phyloP scores from a whole-genome alignment of 75 land plant genomes.

The Pseudotsuga menziesii region DNA sequence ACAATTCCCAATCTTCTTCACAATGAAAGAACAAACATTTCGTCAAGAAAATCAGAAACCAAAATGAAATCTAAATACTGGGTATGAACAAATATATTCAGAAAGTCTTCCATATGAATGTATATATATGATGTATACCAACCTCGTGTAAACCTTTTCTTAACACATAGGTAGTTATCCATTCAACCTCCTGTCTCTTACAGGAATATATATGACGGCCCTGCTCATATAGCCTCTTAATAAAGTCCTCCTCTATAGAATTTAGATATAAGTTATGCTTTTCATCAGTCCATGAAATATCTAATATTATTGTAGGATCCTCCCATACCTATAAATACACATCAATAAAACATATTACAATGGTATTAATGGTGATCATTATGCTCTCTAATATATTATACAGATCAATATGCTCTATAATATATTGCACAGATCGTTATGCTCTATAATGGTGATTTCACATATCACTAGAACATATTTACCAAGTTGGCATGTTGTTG shows the following conservation, averaged over 20 bases:
- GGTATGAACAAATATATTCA: not conserved
- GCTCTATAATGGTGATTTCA: no score
- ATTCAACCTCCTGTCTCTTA: not conserved
- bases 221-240: not conserved
- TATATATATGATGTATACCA: not conserved
- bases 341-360: not conserved
- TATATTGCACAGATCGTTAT: no score
- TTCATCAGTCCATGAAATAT: not conserved
- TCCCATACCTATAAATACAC: not conserved
- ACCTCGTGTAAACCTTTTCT: not conserved
- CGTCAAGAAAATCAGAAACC: not conserved
- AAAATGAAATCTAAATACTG: not conserved
- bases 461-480: no score
- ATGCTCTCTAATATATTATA: no score
- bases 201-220: not conserved
- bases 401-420: not conserved
- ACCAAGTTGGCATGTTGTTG: not conserved
- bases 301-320: not conserved
- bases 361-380: not conserved
- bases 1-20: not conserved
- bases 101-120: no score
- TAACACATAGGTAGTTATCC: not conserved
- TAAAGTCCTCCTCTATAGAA: not conserved
- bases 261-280: not conserved
- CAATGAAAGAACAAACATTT: no score